Conservation (phyloP, 2,329 filamentous ascomycete species). For the Exserohilum turcica region DNA sequence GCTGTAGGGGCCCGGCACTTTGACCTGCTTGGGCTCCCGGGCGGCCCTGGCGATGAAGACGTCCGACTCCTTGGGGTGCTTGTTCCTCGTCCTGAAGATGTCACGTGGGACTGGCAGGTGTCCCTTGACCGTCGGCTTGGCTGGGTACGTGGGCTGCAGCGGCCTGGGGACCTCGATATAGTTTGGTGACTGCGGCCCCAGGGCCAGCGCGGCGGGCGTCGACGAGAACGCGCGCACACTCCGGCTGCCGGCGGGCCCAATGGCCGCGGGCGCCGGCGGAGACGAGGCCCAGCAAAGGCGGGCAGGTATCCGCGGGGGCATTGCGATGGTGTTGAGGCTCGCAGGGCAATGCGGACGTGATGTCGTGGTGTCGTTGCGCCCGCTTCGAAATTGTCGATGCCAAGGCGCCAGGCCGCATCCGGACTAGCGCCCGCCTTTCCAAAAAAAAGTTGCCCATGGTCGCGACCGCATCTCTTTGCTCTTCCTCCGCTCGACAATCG, state of each 20-base stretch:
- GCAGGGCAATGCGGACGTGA: constrained; percentile 20
- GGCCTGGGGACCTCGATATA: constrained; percentile 83
- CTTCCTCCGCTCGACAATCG: constrained; percentile 17
- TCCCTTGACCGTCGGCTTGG: constrained; percentile 67
- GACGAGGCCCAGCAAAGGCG: constrained; percentile 41
- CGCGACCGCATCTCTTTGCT: constrained; percentile 13
- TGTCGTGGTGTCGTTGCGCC: constrained; percentile 17
- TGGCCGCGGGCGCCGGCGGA: constrained; percentile 18
- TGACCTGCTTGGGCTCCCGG: constrained; percentile 56
- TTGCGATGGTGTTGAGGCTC: constrained; percentile 26
- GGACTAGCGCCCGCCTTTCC: constrained; percentile 11
- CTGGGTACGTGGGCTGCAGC: constrained; percentile 68
- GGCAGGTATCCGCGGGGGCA: constrained; percentile 51
- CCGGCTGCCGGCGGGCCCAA: constrained; percentile 15
- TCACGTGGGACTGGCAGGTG: constrained; percentile 81
- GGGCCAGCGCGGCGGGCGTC: constrained; percentile 50
- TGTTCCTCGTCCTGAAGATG: constrained; percentile 64
- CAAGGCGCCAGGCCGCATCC: constrained; percentile 25
- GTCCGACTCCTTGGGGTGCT: constrained; percentile 60
- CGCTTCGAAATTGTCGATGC: constrained; percentile 30
- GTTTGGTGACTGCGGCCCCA: constrained; percentile 84
- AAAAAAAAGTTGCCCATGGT: constrained; percentile 32
- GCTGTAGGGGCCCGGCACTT: constrained; percentile 40
- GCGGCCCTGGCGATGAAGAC: constrained; percentile 67
- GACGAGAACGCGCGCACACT: constrained; percentile 52